Percentiles rank a stretch among this genome's conserved stretches.
These are phyloP conservation scores for Cymbopogon citratus DNA, from an alignment of 176 grass and related monocot species.

Conservation along the genomic window DNA sequence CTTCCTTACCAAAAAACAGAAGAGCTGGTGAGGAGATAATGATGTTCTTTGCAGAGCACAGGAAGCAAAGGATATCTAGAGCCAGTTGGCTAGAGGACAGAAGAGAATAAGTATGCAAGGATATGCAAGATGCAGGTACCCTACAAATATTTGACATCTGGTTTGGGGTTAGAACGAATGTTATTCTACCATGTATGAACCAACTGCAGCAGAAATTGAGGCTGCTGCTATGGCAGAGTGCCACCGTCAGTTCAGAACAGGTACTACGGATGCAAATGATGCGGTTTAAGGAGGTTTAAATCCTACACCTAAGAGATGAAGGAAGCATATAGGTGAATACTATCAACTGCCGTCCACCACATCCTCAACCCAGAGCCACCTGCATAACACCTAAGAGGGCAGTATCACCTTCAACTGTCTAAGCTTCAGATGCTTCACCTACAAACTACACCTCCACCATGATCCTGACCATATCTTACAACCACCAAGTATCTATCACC, in stretches of 20 bases:
- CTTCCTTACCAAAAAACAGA: conserved; percentile 65
- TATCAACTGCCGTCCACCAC: background rate
- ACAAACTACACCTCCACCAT: conserved; percentile 1
- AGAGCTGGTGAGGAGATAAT: conserved; percentile 38
- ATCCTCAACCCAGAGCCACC: conserved; percentile 5
- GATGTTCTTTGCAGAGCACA: conserved; percentile 25
- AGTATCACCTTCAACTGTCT: background rate
- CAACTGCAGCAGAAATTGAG: background rate
- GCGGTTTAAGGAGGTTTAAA: background rate
- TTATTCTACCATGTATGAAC: conserved; percentile 8
- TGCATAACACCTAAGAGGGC: background rate
- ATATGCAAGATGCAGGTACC: conserved; percentile 22
- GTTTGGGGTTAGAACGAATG: background rate
- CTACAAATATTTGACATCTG: conserved; percentile 31
- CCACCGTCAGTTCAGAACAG: conserved; percentile 2
- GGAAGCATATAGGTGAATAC: conserved; percentile 28
- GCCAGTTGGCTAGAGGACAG: conserved; percentile 1
- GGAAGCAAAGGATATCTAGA: conserved; percentile 15
- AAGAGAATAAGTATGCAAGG: conserved; percentile 26
- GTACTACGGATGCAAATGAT: conserved; percentile 26
- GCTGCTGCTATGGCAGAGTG: background rate
- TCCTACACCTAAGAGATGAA: conserved; percentile 15
- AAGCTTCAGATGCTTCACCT: conserved; percentile 11
- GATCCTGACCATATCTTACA: background rate
- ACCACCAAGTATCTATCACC: background rate